Percentiles rank a stretch among this genome's conserved stretches.
Conservation (phyloP, 805 yeast genomes). For the Myxozyma neglecta region DNA sequence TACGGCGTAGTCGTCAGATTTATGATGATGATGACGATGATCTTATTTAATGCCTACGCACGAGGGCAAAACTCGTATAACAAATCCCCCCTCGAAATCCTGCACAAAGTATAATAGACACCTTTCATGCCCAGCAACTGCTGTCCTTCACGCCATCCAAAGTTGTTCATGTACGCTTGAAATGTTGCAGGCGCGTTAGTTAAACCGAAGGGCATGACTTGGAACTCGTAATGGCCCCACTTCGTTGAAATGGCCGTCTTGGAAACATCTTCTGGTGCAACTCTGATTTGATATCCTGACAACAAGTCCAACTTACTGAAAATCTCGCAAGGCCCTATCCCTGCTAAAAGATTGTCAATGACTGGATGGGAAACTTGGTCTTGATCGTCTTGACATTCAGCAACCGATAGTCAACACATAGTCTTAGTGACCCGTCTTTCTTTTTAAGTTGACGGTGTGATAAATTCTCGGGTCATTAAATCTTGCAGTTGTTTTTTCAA, state of each 20-base stretch:
- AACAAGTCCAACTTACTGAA: constrained; percentile 32
- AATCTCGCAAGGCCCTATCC: constrained; percentile 17
- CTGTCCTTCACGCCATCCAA: too few species aligned
- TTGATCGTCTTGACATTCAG: constrained; percentile 30
- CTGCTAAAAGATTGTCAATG: constrained; percentile 7
- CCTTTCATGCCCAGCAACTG: too few species aligned
- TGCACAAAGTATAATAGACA: too few species aligned
- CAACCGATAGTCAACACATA: constrained; percentile 29
- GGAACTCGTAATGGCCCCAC: constrained; percentile 35
- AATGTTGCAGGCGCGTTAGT: constrained; percentile 36
- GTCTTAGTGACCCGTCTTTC: too few species aligned
- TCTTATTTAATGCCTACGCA: too few species aligned
- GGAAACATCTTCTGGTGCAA: constrained; percentile 1
- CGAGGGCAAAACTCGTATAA: too few species aligned
- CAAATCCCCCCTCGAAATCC: too few species aligned
- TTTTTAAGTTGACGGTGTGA: too few species aligned
- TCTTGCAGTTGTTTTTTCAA: too few species aligned
- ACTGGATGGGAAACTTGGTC: constrained; percentile 32
- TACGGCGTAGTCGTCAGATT: too few species aligned
- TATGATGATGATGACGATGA: too few species aligned
- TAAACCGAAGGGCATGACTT: constrained; percentile 38
- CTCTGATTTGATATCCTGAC: constrained; percentile 18
- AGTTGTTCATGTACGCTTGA: constrained; percentile 28
- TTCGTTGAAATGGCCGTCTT: constrained; percentile 29
- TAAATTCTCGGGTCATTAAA: too few species aligned